Evolutionary conservation across 345 rosid species (phyloP).

Genomic region (Eucalyptus marginata): DNA sequence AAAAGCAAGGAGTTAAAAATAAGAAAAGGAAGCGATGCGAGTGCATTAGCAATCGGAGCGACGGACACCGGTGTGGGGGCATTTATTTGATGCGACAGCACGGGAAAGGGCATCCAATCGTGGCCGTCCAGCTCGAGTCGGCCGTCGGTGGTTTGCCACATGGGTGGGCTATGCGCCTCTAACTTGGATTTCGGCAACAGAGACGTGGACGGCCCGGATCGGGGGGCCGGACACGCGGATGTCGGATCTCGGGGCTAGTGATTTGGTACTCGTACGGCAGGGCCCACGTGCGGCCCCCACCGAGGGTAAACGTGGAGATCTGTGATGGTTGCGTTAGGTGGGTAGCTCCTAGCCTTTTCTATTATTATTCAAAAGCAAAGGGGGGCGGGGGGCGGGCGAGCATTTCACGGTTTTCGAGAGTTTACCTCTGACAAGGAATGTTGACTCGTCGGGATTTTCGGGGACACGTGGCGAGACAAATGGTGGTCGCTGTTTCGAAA

Average conservation of each 20-base stretch:
- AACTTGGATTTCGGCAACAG: neutral
- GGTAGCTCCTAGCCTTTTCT: neutral
- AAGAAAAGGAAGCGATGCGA: neutral
- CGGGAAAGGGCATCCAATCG: neutral
- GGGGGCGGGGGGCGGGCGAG: neutral
- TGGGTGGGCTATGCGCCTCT: conserved; percentile 1
- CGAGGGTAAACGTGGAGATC: neutral
- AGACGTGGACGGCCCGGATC: conserved; percentile 18
- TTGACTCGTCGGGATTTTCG: neutral
- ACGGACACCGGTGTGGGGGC: neutral
- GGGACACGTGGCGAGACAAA: conserved; percentile 1
- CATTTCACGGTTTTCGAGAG: neutral
- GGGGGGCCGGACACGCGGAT: conserved; percentile 16
- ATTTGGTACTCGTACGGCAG: neutral
- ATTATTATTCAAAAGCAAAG: neutral
- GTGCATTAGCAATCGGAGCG: neutral
- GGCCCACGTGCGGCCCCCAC: neutral
- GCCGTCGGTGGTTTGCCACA: conserved; percentile 16
- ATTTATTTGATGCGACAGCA: neutral
- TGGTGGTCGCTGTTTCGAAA: neutral
- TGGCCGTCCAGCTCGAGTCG: neutral
- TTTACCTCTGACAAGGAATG: neutral
- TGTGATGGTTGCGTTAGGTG: neutral
- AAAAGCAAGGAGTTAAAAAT: neutral
- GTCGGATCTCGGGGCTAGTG: neutral